Percentiles rank a stretch among this genome's conserved stretches.
Evolutionary conservation across 208 protist species (phyloP).

Genomic region (Acanthamoeba lenticulata): DNA sequence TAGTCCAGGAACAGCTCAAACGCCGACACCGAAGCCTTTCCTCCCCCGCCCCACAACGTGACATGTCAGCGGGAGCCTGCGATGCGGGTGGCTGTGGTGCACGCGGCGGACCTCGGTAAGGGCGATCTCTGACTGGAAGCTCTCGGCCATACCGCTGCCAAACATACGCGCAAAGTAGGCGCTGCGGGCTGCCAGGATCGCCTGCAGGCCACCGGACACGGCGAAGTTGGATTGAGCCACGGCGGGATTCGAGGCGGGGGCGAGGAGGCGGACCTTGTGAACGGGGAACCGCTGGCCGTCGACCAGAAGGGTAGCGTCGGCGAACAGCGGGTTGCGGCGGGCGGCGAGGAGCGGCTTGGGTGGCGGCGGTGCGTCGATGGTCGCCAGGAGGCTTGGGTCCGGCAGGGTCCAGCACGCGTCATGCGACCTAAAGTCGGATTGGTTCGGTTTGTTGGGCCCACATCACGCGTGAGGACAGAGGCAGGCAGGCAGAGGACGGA

Average conservation of each 20-base stretch:
- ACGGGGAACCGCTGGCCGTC: neutral
- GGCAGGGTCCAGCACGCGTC: neutral
- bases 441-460: neutral
- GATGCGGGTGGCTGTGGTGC: neutral
- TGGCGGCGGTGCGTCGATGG: neutral
- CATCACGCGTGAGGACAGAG: neutral
- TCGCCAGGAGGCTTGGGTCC: neutral
- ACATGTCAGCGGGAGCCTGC: neutral
- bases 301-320: neutral
- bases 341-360: neutral
- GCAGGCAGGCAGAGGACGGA: neutral
- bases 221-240: too few relatives aligned
- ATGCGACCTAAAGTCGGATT: too few relatives aligned
- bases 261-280: neutral
- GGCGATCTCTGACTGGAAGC: neutral
- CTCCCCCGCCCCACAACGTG: neutral
- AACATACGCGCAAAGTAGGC: slow-evolving; percentile 30
- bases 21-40: neutral
- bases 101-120: neutral
- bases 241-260: too few relatives aligned
- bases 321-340: neutral
- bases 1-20: slow-evolving; percentile 18
- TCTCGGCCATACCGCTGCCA: neutral
- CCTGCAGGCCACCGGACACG: neutral
- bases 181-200: slow-evolving; percentile 12